Evolutionary conservation across 306 rosid genomes (phyloP), one percentile per base, ranked within the genome.

Genomic region (Sindora glabra): DNA sequence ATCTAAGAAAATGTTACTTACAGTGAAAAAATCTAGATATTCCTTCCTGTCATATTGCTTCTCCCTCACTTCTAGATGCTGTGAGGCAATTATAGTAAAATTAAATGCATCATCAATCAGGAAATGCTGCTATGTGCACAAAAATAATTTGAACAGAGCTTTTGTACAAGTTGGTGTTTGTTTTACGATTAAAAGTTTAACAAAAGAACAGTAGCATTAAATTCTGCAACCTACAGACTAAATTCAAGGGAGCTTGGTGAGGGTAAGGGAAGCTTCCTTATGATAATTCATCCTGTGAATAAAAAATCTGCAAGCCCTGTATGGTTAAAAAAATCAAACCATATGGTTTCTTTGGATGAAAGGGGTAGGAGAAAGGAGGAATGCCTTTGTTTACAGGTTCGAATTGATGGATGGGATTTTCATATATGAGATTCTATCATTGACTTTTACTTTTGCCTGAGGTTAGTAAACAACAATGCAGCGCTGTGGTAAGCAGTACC

Each of bases 61-160:
- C 83, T 92, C 96, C 76, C 98, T 77, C 70, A 81, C 98, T 73
- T 83, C 98, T 32, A 92, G 77, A 77, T 88, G 18, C 96, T 92
- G 82, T 47, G 58, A 3, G 59, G 71, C 71, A 71, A 65, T 53
- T 54, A 56, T 8, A 70, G 11, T 44, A 34, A 52, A 36, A 65
- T 39, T 19, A 49, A 17, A 21, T 47, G 7, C 17, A 67, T 53
- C 30, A 68, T 52, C 56, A 71, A 42, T 50, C 46, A 17, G 34
- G 34, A 50, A 18, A 23, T 48, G 8, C 19, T 21, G 30, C 68
- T 34, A 67, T 54, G 42, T 34, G 30, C 18, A n/a, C 33, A 18
- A 34, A 6, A 41, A 48, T 29, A 29, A 24, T 47, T n/a, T n/a
- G 17, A 48, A 66, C 8, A 44, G 15, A 56, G 10, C 24, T 23